Evolutionary conservation across 495 filamentous ascomycete species (phyloP).

Genomic region (Elasticomyces elasticus): DNA sequence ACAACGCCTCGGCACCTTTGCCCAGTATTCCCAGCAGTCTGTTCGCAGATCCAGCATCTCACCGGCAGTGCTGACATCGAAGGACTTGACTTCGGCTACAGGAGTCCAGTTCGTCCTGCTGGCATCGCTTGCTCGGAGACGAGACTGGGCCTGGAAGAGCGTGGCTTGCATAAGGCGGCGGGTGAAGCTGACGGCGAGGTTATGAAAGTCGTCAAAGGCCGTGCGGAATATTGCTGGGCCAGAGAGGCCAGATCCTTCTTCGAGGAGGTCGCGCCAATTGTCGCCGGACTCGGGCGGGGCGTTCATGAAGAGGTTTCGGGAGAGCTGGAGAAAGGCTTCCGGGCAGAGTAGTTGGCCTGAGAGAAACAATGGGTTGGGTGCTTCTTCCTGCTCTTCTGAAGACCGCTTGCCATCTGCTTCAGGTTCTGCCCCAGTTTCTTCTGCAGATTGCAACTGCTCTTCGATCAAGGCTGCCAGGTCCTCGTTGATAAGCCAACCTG

Average conservation of each 20-base stretch:
- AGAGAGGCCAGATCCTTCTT: slow-evolving; percentile 31
- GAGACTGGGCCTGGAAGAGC: slow-evolving; percentile 56
- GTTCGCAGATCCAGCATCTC: background rate
- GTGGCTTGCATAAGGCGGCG: slow-evolving; percentile 56
- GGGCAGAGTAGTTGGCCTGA: slow-evolving; percentile 44
- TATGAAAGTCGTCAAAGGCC: slow-evolving; percentile 63
- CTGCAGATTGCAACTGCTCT: slow-evolving; percentile 22
- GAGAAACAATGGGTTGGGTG: background rate
- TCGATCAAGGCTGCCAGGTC: slow-evolving; percentile 36
- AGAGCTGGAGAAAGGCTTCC: slow-evolving; percentile 53
- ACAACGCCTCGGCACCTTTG: slow-evolving; percentile 1
- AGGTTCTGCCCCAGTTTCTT: slow-evolving; percentile 18
- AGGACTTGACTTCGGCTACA: slow-evolving; percentile 4
- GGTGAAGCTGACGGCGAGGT: slow-evolving; percentile 55
- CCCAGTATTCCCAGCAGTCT: slow-evolving; percentile 9
- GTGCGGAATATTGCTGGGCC: slow-evolving; percentile 54
- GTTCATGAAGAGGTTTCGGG: slow-evolving; percentile 71
- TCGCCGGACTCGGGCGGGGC: slow-evolving; percentile 41
- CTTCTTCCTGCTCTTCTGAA: background rate
- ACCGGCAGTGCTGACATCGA: slow-evolving; percentile 7
- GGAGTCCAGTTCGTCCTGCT: slow-evolving; percentile 14
- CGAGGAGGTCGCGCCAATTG: slow-evolving; percentile 53
- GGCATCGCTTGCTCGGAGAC: slow-evolving; percentile 36
- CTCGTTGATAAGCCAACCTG: slow-evolving; percentile 46
- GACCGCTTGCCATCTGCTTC: background rate